Base-by-base conservation (phyloP, 2,329 filamentous ascomycete genomes). In the Pseudomassariella vexata region DNA sequence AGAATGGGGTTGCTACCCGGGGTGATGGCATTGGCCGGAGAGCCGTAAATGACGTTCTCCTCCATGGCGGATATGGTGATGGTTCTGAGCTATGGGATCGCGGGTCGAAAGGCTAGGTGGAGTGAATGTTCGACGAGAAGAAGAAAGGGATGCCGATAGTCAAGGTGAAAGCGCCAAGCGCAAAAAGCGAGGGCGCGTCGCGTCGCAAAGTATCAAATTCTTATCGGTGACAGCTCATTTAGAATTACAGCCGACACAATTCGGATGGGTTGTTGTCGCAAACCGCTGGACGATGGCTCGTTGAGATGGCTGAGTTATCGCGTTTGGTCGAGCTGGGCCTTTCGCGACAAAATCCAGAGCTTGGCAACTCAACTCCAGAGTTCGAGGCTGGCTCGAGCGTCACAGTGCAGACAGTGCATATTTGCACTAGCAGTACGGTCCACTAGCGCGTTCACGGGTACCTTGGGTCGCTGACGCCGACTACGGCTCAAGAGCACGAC, bases 1-100 rank as follows among this genome's bases (percentile, higher is more conserved):
- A 74, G 60, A 27, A 71, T 68, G 10, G 69, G 65, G 49, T 76
- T 79, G 51, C 65, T 69, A 40, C 64, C 62, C 23, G 75, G 74
- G 28, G 75, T 76, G 42, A 65, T 66, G 47, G 62, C 70, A 49
- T 70, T 71, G 44, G 61, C 65, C 29, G 75, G 69, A 41, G 74
- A 78, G 55, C 66, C 75, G 47, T 73, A 77, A 44, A 60, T 72
- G 47, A 66, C 58, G 40, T 68, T 64, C 44, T 66, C 62, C 41
- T 74, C 76, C 76, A 81, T 81, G 33, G 53, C 61, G 52, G 48
- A 42, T 39, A 46, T 38, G 40, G 37, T 34, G 30, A 35, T 27
- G 21, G 41, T n/a, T n/a, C n/a, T n/a, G n/a, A n/a, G n/a, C n/a
- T n/a, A n/a, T n/a, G n/a, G n/a, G n/a, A n/a, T n/a, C 47, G 45